Evolutionary conservation across 768 basidiomycete species (phyloP), one percentile per base, ranked within the genome.

Genomic region (Tulasnella calospora): DNA sequence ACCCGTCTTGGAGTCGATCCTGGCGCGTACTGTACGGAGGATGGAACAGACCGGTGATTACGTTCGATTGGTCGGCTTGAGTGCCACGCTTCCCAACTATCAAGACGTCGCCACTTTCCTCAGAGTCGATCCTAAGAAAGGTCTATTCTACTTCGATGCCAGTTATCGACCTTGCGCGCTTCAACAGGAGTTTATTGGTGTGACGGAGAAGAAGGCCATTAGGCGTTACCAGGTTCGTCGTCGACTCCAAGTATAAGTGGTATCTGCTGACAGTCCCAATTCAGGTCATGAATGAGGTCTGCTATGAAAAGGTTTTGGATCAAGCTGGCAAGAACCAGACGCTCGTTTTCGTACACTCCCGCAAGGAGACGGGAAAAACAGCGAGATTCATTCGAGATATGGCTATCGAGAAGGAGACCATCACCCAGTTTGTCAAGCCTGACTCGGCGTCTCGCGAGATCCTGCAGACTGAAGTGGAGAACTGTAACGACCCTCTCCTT

Each of bases 141-240:
- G 98, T 0, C 86, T 99, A 0, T 99, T 99, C 86, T 97, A 96
- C 86, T 99, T 99, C 82, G 97, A 99, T 81, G 92, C 95, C 0
- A 90, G 94, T 0, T 97, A 94, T 83, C 89, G 98, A 55, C 97
- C 97, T 27, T 98, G 98, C 82, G 94, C 92, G 3, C 91, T 99
- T 27, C 94, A 96, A 82, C 96, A 98, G 82, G 94, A 98, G 82
- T 98, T 99, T 85, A 91, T 99, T 79, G 98, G 98, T 57, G 91
- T 99, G 78, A 98, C 97, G 0, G 98, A 99, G 87, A 99, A 98
- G 89, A 99, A 98, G 84, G 98, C 98, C 0, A 98, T 99, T 88
- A 98, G 97, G 84, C 91, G 98, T 8, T 95, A 96, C 83, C 97
- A 98, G 83, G 75, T 76, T 19, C 13, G 75, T 61, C 35, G 40